Evolutionary conservation across 2,329 filamentous ascomycete genomes (phyloP).

Genomic region (Calonectria multiphialidica): DNA sequence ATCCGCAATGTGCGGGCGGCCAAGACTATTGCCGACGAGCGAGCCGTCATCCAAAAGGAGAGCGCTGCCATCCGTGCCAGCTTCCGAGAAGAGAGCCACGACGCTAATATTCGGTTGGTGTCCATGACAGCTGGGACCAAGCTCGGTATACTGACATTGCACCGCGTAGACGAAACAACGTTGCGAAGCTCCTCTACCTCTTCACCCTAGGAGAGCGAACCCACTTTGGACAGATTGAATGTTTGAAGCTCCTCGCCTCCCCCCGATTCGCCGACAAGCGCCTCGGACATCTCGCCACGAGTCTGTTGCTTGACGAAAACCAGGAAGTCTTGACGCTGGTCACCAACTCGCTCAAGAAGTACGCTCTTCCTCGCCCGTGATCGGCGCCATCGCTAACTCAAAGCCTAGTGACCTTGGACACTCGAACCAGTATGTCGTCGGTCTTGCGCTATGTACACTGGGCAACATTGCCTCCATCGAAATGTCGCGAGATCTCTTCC

Average conservation of each 20-base stretch:
- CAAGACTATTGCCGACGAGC: conserved; percentile 98
- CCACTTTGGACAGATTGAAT: conserved; percentile 99
- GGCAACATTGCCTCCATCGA: conserved; percentile 98
- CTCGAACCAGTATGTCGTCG: conserved; percentile 98
- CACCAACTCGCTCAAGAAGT: conserved; percentile 99
- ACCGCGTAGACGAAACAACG: conserved; percentile 88
- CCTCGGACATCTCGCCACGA: conserved; percentile 94
- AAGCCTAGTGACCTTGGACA: conserved; percentile 86
- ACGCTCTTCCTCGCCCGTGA: conserved; percentile 42
- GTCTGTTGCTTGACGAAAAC: conserved; percentile 96
- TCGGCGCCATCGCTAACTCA: conserved; percentile 30
- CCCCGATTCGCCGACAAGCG: conserved; percentile 98
- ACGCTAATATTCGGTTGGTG: conserved; percentile 87
- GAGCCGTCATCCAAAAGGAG: conserved; percentile 98
- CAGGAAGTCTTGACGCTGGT: conserved; percentile 97
- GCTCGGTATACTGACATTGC: conserved; percentile 28
- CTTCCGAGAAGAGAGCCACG: conserved; percentile 96
- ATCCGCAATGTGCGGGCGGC: conserved; percentile 98
- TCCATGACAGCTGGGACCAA: background rate
- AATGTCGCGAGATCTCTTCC: conserved; percentile 97
- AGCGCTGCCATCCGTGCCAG: conserved; percentile 97
- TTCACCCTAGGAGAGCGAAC: conserved; percentile 98
- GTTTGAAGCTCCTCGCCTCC: conserved; percentile 95
- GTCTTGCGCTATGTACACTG: conserved; percentile 93
- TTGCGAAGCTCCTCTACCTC: conserved; percentile 96